These are phyloP conservation scores for Paecilomyces niveus DNA, from an alignment of 2,329 filamentous ascomycete genomes.

Conservation along the genomic window DNA sequence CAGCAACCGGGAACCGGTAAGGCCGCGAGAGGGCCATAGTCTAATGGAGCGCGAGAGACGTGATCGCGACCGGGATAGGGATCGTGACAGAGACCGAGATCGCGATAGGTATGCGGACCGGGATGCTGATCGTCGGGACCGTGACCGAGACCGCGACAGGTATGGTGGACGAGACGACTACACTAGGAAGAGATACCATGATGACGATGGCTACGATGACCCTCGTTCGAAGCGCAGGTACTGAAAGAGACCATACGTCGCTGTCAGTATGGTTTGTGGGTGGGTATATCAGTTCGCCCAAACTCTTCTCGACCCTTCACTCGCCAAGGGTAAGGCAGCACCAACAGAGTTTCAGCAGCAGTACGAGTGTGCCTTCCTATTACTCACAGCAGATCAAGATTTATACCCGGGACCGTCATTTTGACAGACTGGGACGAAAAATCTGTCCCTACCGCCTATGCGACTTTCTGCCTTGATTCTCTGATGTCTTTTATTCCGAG, in stretches of 20 bases:
- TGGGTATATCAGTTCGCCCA: constrained; percentile 35
- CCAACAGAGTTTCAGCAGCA: constrained; percentile 20
- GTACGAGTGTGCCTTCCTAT: constrained; percentile 3
- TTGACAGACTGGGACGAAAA: background rate
- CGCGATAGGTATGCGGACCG: constrained; percentile 35
- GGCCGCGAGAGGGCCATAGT: constrained; percentile 56
- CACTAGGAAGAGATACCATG: constrained; percentile 62
- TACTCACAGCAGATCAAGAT: constrained; percentile 9
- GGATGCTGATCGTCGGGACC: constrained; percentile 17
- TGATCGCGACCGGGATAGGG: constrained; percentile 34
- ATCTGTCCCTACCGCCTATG: background rate
- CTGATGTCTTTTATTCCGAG: constrained; percentile 4
- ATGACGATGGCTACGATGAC: constrained; percentile 76
- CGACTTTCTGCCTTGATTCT: background rate
- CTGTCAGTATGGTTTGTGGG: constrained; percentile 28
- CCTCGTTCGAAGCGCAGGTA: constrained; percentile 55
- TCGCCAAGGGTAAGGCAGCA: constrained; percentile 30
- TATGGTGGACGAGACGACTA: constrained; percentile 47
- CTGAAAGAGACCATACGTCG: constrained; percentile 24
- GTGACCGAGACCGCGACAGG: constrained; percentile 42
- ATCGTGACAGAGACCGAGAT: constrained; percentile 52
- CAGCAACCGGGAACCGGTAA: constrained; percentile 79
- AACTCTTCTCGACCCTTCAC: constrained; percentile 17
- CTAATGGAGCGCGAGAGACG: constrained; percentile 33
- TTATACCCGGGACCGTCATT: background rate